phyloP scores from a whole-genome alignment of 2,329 filamentous ascomycete species.

The Aplosporella prunicola region DNA sequence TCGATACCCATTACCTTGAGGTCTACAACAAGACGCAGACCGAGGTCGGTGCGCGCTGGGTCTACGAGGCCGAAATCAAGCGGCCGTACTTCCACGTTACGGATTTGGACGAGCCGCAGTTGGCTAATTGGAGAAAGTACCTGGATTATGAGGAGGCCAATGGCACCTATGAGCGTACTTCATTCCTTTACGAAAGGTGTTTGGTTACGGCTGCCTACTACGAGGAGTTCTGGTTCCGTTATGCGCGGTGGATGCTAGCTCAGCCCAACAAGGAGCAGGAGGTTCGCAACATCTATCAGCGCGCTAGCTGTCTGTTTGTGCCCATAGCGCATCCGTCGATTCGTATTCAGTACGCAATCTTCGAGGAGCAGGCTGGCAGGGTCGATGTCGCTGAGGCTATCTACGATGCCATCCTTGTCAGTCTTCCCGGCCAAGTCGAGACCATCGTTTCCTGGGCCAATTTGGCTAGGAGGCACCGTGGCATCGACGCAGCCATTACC shows the following conservation, averaged over 20 bases:
- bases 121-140: conserved; percentile 91
- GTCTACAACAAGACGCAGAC: conserved; percentile 71
- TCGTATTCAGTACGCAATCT: conserved; percentile 84
- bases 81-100: conserved; percentile 95
- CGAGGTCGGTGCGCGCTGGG: conserved; percentile 89
- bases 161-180: conserved; percentile 62
- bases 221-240: conserved; percentile 97
- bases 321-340: conserved; percentile 77
- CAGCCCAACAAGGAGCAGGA: conserved; percentile 79
- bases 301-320: conserved; percentile 75
- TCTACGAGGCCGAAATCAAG: conserved; percentile 89
- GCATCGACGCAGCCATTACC: conserved; percentile 73
- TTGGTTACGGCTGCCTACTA: conserved; percentile 89
- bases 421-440: conserved; percentile 73
- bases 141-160: conserved; percentile 90
- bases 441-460: conserved; percentile 84
- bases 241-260: conserved; percentile 83
- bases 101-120: conserved; percentile 74
- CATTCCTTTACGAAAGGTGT: conserved; percentile 88
- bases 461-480: conserved; percentile 70
- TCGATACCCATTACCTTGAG: conserved; percentile 73
- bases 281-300: conserved; percentile 82
- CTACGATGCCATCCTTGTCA: conserved; percentile 67
- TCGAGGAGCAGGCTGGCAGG: conserved; percentile 73
- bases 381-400: conserved; percentile 74